phyloP scores from a whole-genome alignment of 1,139 yeast species.

The Taphrina confusa region DNA sequence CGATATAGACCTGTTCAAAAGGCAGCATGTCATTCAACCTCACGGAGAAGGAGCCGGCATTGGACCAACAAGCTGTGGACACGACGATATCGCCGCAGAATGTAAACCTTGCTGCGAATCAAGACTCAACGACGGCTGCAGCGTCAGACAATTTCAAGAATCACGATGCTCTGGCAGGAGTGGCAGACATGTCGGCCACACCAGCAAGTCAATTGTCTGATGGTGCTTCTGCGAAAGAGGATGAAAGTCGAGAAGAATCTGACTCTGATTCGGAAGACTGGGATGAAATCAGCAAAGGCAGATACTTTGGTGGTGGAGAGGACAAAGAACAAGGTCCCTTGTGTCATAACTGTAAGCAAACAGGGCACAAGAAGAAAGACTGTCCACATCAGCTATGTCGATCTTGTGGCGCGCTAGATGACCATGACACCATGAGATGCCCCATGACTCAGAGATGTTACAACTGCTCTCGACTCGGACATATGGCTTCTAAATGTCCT shows the following conservation, averaged over 20 bases:
- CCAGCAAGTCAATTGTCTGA: no score
- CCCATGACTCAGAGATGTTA: slow-evolving; percentile 34
- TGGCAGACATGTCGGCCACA: no score
- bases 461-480: slow-evolving; percentile 36
- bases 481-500: slow-evolving; percentile 32
- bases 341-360: slow-evolving; percentile 35
- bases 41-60: background rate
- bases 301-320: slow-evolving; percentile 34
- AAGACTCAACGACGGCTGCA: no score
- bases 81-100: no score
- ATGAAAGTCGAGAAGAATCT: no score
- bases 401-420: slow-evolving; percentile 37
- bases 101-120: no score
- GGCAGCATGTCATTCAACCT: slow-evolving; percentile 1
- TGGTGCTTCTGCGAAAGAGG: no score
- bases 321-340: slow-evolving; percentile 5
- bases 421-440: slow-evolving; percentile 35
- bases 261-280: slow-evolving; percentile 16
- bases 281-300: slow-evolving; percentile 30
- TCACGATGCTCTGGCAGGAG: no score
- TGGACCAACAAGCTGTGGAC: no score
- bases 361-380: slow-evolving; percentile 33
- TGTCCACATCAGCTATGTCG: slow-evolving; percentile 33
- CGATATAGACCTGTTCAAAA: no score
- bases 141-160: no score